These are phyloP conservation scores for Sugiyamaella qingdaonensis DNA, from an alignment of 805 yeast genomes.

Conservation along the genomic window DNA sequence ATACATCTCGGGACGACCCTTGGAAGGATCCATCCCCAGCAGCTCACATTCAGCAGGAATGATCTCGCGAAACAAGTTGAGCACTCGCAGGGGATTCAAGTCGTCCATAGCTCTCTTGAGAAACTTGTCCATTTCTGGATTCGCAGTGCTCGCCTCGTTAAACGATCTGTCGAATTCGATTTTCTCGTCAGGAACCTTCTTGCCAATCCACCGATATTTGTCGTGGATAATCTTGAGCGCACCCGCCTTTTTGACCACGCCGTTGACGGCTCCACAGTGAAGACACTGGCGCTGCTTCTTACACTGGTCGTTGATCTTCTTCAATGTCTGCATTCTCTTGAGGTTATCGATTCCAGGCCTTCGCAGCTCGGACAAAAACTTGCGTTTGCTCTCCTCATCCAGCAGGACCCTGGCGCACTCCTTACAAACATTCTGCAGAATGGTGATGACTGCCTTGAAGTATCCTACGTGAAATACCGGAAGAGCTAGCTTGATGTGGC, in stretches of 20 bases:
- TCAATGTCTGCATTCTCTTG: conserved; percentile 84
- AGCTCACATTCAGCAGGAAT: conserved; percentile 86
- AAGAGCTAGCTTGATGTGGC: conserved; percentile 85
- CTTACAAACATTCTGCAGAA: conserved; percentile 88
- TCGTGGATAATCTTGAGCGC: conserved; percentile 94
- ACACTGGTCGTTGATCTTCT: conserved; percentile 83
- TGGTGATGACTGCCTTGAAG: conserved; percentile 84
- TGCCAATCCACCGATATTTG: conserved; percentile 92
- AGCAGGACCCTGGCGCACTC: conserved; percentile 75
- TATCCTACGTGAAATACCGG: conserved; percentile 98
- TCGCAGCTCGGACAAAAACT: conserved; percentile 71
- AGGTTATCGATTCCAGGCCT: conserved; percentile 86
- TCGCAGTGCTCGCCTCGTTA: conserved; percentile 62
- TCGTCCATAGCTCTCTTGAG: conserved; percentile 87
- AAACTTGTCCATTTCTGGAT: conserved; percentile 86
- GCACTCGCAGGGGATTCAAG: conserved; percentile 84
- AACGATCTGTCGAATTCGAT: conserved; percentile 83
- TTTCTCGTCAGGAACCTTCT: conserved; percentile 81
- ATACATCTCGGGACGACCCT: conserved; percentile 93
- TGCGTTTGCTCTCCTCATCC: conserved; percentile 65
- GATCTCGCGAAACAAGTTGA: conserved; percentile 82
- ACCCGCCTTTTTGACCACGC: conserved; percentile 97
- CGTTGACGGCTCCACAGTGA: conserved; percentile 82
- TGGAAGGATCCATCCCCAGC: conserved; percentile 81
- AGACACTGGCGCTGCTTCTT: conserved; percentile 91